Percentiles rank a stretch among this genome's conserved stretches.
Evolutionary conservation across 1,139 yeast genomes (phyloP).

Genomic region (Suhomyces kunorum): DNA sequence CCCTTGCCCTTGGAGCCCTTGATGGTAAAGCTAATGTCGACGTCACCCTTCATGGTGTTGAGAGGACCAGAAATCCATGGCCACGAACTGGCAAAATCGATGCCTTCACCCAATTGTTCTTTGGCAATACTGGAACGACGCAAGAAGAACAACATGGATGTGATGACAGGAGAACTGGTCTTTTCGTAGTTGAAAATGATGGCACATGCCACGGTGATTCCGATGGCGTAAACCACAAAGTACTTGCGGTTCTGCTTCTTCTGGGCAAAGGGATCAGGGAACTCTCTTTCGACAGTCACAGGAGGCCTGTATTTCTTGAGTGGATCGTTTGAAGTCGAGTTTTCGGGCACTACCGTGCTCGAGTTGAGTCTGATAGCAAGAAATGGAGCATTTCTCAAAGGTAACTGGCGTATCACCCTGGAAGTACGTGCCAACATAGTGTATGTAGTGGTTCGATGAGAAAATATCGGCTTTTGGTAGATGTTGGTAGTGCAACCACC

Average conservation of each 20-base stretch:
- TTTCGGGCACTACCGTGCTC: neutral
- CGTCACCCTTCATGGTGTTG: conserved; percentile 78
- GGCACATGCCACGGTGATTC: conserved; percentile 65
- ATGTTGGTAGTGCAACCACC: too few relatives aligned
- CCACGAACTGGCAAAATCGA: conserved; percentile 65
- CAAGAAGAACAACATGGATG: conserved; percentile 82
- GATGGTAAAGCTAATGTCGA: conserved; percentile 70
- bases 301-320: conserved; percentile 25
- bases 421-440: conserved; percentile 8
- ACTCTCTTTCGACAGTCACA: conserved; percentile 61
- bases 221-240: conserved; percentile 60
- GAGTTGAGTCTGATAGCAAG: neutral
- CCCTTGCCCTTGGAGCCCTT: conserved; percentile 61
- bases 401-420: neutral
- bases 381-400: neutral
- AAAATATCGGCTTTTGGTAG: neutral
- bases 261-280: conserved; percentile 74
- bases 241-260: conserved; percentile 52
- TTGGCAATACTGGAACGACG: conserved; percentile 76
- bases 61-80: conserved; percentile 92
- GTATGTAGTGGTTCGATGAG: neutral
- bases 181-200: conserved; percentile 90
- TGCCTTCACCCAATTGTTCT: conserved; percentile 68
- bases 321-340: neutral
- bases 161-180: conserved; percentile 80